Evolutionary conservation across 768 basidiomycete genomes (phyloP).

Genomic region (Tylopilus felleus): DNA sequence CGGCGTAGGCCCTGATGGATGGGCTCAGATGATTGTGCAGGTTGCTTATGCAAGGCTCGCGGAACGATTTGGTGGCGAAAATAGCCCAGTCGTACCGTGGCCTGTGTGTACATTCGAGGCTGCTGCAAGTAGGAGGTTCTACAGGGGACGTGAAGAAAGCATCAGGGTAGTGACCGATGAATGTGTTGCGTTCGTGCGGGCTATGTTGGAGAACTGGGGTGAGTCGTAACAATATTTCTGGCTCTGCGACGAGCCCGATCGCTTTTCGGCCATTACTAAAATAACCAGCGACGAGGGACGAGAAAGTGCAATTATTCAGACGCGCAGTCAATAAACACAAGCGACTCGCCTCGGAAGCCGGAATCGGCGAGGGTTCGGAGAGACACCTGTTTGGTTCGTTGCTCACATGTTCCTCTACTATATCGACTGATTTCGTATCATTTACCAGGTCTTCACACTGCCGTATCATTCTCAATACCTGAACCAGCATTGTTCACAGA

Average conservation of each 20-base stretch:
- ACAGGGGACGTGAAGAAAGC: slow-evolving; percentile 91
- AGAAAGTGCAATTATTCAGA: slow-evolving; percentile 52
- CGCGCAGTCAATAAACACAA: slow-evolving; percentile 64
- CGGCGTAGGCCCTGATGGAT: slow-evolving; percentile 89
- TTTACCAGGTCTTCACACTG: slow-evolving; percentile 62
- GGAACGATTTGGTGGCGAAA: slow-evolving; percentile 25
- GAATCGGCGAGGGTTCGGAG: slow-evolving; percentile 74
- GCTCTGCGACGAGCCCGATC: neutral
- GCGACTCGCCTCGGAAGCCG: slow-evolving; percentile 57
- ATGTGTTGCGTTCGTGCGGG: neutral
- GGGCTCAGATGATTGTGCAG: slow-evolving; percentile 91
- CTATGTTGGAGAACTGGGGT: slow-evolving; percentile 32
- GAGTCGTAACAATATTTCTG: slow-evolving; percentile 5
- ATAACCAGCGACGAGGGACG: slow-evolving; percentile 30
- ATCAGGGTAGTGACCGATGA: slow-evolving; percentile 80
- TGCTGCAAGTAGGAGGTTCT: slow-evolving; percentile 81
- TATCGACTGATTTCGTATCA: neutral
- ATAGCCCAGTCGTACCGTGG: slow-evolving; percentile 33
- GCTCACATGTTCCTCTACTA: neutral
- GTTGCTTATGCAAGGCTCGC: slow-evolving; percentile 78
- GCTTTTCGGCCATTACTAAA: neutral
- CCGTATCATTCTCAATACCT: slow-evolving; percentile 57
- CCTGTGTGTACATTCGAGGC: slow-evolving; percentile 90
- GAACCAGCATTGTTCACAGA: slow-evolving; percentile 73
- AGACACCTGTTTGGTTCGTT: slow-evolving; percentile 78